Base-by-base conservation (phyloP, 2,329 filamentous ascomycete genomes). In the Cytospora leucostoma region DNA sequence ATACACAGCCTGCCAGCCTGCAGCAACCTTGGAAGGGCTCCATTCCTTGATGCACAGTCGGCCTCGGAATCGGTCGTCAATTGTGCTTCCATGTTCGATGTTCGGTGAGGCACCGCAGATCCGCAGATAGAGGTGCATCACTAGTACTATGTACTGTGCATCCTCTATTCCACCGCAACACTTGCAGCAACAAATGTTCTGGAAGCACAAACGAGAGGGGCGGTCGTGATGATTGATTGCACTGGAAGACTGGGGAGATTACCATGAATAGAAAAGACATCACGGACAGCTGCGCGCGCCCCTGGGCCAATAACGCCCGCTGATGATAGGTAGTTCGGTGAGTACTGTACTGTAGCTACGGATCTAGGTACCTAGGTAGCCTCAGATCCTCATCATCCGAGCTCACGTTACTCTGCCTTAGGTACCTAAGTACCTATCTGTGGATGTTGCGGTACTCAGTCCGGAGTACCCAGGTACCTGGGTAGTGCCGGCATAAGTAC, bases 21-120 rank as follows among this genome's bases (percentile, higher is more conserved):
- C 10, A 19, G 10, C 40, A n/a, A 44, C 27, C 27, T 27, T 27
- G 27, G 27, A 27, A 27, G 27, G 27, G 27, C 27, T 44, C 40
- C 40, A 44, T 44, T n/a, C 40, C 40, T 44, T 44, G 40, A 44
- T n/a, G 40, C 40, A 44, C 40, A 44, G 40, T 44, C 40, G 40
- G 40, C 7, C 17, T 44, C 40, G 40, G 12, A 44, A n/a, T 44
- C 40, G 40, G 40, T 19, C 40, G 40, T 44, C 15, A 44, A 44
- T 44, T 19, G 17, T n/a, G 40, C 40, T 44, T 44, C 40, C 40
- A 44, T 19, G 40, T 44, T 44, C 40, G 40, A 44, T 19, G 40
- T 44, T 44, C 40, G 40, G 40, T 44, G 40, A 44, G 17, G 40
- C n/a, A n/a, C 3, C 10, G 40, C 40, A 44, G 40, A 44, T 44